These are phyloP conservation scores for Russula sp. DNA, from an alignment of 768 basidiomycete genomes.

Conservation along the genomic window DNA sequence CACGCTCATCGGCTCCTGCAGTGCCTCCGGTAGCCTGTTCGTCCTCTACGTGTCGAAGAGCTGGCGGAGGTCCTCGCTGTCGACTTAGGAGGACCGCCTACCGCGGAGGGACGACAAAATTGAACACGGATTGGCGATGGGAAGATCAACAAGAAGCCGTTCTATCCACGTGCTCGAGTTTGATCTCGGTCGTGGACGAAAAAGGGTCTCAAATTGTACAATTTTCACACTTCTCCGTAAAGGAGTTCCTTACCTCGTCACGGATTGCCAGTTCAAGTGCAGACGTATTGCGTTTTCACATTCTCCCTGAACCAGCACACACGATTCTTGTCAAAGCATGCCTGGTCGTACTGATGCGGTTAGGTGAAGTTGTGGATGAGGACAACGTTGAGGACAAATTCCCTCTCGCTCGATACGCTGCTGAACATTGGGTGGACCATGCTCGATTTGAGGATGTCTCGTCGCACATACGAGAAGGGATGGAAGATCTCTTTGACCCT, in stretches of 20 bases:
- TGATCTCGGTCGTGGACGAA: neutral
- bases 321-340: neutral
- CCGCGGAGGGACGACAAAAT: neutral
- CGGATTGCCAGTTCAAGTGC: neutral
- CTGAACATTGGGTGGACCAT: neutral
- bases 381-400: neutral
- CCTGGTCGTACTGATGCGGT: neutral
- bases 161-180: neutral
- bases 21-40: conserved; percentile 1
- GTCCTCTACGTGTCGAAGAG: conserved; percentile 1
- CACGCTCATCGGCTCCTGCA: neutral
- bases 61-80: conserved; percentile 1
- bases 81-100: neutral
- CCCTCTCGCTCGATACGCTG: neutral
- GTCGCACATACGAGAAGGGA: neutral
- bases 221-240: conserved; percentile 10
- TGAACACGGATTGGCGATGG: conserved; percentile 7
- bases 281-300: neutral
- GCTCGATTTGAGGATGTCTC: neutral
- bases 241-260: conserved; percentile 6
- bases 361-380: neutral
- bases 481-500: neutral
- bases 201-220: neutral
- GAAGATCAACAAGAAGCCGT: neutral
- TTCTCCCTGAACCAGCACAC: neutral